Evolutionary conservation across 805 yeast genomes (phyloP), one percentile per base, ranked within the genome.

Genomic region (Wickerhamiella brachini): DNA sequence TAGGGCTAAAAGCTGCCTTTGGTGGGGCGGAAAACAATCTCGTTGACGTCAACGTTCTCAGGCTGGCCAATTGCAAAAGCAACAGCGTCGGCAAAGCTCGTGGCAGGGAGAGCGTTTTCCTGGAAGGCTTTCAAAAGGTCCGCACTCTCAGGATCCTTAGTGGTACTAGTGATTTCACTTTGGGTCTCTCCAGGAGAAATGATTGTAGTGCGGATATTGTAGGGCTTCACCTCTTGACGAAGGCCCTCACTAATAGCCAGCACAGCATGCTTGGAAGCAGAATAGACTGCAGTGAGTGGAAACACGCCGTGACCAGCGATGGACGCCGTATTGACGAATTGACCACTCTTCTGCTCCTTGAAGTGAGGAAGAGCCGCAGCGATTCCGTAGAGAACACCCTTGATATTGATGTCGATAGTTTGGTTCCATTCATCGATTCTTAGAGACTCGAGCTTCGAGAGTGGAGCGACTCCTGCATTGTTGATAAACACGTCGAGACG

Each of bases 111-210:
- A 5, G 38, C 38, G 20, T 5, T 15, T 9, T 8, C 13, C 38
- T 12, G 15, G 21, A 17, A 15, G 15, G 15, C 8, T 4, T 26
- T 17, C 38, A 44, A 3, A 5, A 26, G 26, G 8, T 9, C 38
- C 7, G n/a, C n/a, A 15, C 5, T n/a, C 13, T 34, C 38, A 4
- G 8, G 12, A 17, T 29, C 47, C 12, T 10, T 44, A 22, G 22
- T 26, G 20, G 22, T 22, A 3, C 7, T 8, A 7, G 12, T 10
- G 26, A 81, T 81, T 60, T 81, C 87, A 47, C 86, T 81, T 61
- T 81, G 85, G 47, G 81, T 85, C 50, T 77, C 78, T 59, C 87
- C 86, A n/a, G 87, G 87, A 56, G 81, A 81, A 49, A 81, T 73
- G 64, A 80, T 85, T 54, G 81, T 74, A 50, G 81, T 77, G 60